A percentile compares a stretch with the other conserved stretches of the same genome.
Evolutionary conservation across 2,329 filamentous ascomycete species (phyloP).

Genomic region (Penicillium griseofulvum): DNA sequence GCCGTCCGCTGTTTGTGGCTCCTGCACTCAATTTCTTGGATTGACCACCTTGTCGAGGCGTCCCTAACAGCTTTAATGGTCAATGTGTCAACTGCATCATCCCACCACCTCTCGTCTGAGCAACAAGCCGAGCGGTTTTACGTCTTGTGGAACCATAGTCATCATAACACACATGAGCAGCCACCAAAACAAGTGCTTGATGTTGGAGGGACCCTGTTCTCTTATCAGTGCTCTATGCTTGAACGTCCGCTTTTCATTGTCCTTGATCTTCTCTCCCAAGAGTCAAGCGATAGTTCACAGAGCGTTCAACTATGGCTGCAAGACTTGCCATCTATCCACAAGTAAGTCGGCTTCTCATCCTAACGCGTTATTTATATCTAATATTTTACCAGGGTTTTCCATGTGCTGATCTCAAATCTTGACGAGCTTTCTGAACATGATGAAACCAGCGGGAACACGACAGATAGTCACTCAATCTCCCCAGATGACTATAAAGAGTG

Average conservation of each 20-base stretch:
- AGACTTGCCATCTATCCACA: slow-evolving; percentile 50
- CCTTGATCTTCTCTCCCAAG: slow-evolving; percentile 72
- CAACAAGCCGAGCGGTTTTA: slow-evolving; percentile 42
- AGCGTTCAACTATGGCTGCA: slow-evolving; percentile 79
- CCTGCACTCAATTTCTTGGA: slow-evolving; percentile 68
- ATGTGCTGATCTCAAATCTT: slow-evolving; percentile 36
- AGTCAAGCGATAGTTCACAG: slow-evolving; percentile 70
- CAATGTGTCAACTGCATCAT: slow-evolving; percentile 34
- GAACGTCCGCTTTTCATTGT: slow-evolving; percentile 77
- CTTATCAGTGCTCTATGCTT: slow-evolving; percentile 60
- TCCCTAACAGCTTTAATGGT: slow-evolving; percentile 70
- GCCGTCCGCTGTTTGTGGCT: slow-evolving; percentile 83
- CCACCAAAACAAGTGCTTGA: slow-evolving; percentile 34
- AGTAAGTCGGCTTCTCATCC: slow-evolving; percentile 34
- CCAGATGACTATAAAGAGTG: slow-evolving; percentile 70
- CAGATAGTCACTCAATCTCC: slow-evolving; percentile 48
- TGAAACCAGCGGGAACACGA: slow-evolving; percentile 14
- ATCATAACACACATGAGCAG: slow-evolving; percentile 39
- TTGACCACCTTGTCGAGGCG: slow-evolving; percentile 75
- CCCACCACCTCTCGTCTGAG: slow-evolving; percentile 31
- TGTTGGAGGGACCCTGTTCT: slow-evolving; percentile 27
- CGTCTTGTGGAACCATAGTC: slow-evolving; percentile 45
- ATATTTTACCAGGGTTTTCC: slow-evolving; percentile 33
- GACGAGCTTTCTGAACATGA: slow-evolving; percentile 32
- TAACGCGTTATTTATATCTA: slow-evolving; percentile 10